Conservation (phyloP, 345 rosid species). For the Turnera subulata region DNA sequence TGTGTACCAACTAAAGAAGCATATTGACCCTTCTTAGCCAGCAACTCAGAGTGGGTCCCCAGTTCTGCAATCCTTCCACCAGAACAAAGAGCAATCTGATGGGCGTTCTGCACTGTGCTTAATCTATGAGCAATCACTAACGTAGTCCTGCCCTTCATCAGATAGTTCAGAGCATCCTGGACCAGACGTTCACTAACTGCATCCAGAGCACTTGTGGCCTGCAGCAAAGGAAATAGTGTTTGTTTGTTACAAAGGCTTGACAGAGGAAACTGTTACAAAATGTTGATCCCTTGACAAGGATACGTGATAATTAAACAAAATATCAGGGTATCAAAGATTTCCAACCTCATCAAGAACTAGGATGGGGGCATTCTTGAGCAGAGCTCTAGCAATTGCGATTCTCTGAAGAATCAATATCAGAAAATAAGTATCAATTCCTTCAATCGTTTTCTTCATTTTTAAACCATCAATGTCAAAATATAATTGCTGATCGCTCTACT, state of each 20-base stretch:
- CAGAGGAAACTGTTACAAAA: neutral
- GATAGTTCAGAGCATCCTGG: conserved; percentile 74
- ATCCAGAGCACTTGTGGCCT: conserved; percentile 96
- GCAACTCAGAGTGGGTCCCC: conserved; percentile 72
- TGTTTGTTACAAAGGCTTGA: neutral
- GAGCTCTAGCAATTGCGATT: conserved; percentile 87
- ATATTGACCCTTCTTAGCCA: conserved; percentile 67
- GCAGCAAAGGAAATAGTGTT: conserved; percentile 10
- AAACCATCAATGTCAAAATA: neutral
- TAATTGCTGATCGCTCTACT: neutral
- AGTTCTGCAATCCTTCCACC: conserved; percentile 72
- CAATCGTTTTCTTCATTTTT: neutral
- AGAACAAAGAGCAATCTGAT: conserved; percentile 77
- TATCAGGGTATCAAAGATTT: too few relatives aligned
- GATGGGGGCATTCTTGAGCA: conserved; percentile 80
- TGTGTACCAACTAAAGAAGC: conserved; percentile 84
- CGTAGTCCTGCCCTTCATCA: conserved; percentile 83
- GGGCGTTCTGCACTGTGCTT: conserved; percentile 89
- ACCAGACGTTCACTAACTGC: conserved; percentile 85
- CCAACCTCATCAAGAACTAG: conserved; percentile 84
- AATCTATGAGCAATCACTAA: conserved; percentile 89
- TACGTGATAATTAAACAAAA: too few relatives aligned
- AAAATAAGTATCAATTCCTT: conserved; percentile 4
- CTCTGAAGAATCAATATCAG: conserved; percentile 46
- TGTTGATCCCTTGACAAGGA: too few relatives aligned